Conservation (phyloP, 1,284 basidiomycete genomes). For the Fomitopsis palustris region DNA sequence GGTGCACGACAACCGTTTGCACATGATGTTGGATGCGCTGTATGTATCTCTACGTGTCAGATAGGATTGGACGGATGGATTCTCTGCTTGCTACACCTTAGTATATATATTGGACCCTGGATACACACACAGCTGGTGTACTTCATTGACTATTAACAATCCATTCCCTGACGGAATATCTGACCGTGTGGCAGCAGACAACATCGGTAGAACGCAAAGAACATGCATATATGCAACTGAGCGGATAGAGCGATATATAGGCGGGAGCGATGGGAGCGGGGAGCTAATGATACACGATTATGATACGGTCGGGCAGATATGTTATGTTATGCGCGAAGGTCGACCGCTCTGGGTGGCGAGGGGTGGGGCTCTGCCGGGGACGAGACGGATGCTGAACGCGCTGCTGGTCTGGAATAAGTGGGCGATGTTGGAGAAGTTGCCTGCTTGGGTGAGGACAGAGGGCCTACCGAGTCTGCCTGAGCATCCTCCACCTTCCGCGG, state of each 20-base stretch:
- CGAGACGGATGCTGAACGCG: background rate
- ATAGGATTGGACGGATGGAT: background rate
- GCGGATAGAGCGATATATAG: background rate
- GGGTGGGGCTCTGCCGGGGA: slow-evolving; percentile 1
- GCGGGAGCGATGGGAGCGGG: background rate
- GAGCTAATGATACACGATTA: slow-evolving; percentile 6
- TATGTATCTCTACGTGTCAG: slow-evolving; percentile 1
- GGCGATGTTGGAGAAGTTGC: background rate
- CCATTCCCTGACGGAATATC: background rate
- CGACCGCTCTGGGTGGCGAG: slow-evolving; percentile 19
- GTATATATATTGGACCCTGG: background rate
- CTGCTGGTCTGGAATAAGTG: background rate
- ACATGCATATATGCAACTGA: background rate
- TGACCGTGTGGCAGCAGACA: background rate
- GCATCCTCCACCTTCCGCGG: background rate
- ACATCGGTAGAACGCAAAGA: background rate
- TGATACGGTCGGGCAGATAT: background rate
- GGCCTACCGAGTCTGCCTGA: background rate
- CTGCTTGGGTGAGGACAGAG: background rate
- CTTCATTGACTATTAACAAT: background rate
- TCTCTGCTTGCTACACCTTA: background rate
- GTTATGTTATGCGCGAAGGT: slow-evolving; percentile 15
- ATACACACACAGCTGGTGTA: background rate
- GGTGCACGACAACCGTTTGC: background rate
- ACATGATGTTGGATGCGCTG: background rate